A percentile compares a stretch with the other conserved stretches of the same genome.
These are phyloP conservation scores for Arthroderma sp. DNA, from an alignment of 2,329 filamentous ascomycete genomes.

Conservation along the genomic window DNA sequence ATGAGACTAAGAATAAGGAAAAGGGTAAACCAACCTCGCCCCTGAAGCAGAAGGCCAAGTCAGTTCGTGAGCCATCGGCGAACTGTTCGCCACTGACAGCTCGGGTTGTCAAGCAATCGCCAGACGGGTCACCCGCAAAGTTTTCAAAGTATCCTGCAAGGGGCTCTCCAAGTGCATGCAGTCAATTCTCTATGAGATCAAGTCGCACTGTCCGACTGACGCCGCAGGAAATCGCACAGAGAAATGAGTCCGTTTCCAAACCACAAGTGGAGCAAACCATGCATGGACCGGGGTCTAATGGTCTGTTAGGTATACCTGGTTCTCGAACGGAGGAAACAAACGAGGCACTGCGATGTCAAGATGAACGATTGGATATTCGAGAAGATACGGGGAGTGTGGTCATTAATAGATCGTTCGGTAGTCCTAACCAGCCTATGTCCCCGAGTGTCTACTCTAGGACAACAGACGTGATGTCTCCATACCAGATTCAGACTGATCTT, in stretches of 20 bases:
- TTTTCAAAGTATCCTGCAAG: background rate
- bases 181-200: conserved; percentile 6
- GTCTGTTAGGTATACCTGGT: background rate
- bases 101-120: conserved; percentile 13
- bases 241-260: conserved; percentile 14
- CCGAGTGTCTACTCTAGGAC: conserved; percentile 27
- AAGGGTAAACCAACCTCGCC: background rate
- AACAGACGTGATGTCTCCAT: conserved; percentile 19
- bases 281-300: background rate
- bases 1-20: conserved; percentile 12
- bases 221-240: conserved; percentile 17
- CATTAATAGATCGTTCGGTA: conserved; percentile 3
- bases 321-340: background rate
- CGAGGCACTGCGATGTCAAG: background rate
- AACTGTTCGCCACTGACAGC: conserved; percentile 3
- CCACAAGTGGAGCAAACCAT: background rate
- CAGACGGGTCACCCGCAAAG: conserved; percentile 3
- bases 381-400: conserved; percentile 14
- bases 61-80: background rate
- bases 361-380: background rate
- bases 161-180: conserved; percentile 7
- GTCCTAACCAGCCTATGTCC: conserved; percentile 14
- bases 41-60: conserved; percentile 8
- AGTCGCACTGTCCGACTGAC: conserved; percentile 9
- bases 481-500: conserved; percentile 5